Evolutionary conservation across 805 yeast genomes (phyloP), one percentile per base, ranked within the genome.

Genomic region (Wickerhamomyces hampshirensis): DNA sequence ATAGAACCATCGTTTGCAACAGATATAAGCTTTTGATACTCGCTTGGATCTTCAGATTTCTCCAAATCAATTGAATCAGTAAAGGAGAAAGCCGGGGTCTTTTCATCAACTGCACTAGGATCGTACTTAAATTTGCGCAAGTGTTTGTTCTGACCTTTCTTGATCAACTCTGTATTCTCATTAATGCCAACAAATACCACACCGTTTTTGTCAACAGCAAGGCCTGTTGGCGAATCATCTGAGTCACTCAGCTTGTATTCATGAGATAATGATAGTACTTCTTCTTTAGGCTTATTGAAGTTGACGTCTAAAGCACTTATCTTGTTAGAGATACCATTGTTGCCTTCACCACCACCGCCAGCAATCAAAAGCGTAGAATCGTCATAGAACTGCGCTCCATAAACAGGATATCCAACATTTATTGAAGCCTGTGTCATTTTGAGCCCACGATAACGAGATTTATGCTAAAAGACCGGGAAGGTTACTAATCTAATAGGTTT

Each of bases 281-380:
- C 58, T 6, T 10, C 21, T 26, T 53, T 52, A n/a, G 53, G 55
- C 38, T 69, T 68, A 23, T 65, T 66, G 37, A 78, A 74, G 49
- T 76, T 72, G 31, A 84, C 66, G 31, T 73, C 60, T 28, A 83
- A 57, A 2, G 82, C 81, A 4, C 88, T 77, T 43, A 91, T 64
- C 56, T 84, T 86, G 60, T 91, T 91, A 28, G 89, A 84, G 37
- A 87, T 78, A 21, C 95, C 96, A 51, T 86, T 82, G 52, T 79
- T 80, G 8, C 95, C 95, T 57, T 86, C 95, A 18, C 97, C 98
- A 21, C 97, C 97, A 30, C 98, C 98, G 28, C 98, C 98, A 3
- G 87, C 78, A 19, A 82, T 82, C 33, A 88, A 58, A 18, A 89
- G 57, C 2, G 79, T 72, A 42, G 66, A 62, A 44, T 78, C 71